Base-by-base conservation (phyloP, 257 asterid genomes). In the Solanum clarkiae region DNA sequence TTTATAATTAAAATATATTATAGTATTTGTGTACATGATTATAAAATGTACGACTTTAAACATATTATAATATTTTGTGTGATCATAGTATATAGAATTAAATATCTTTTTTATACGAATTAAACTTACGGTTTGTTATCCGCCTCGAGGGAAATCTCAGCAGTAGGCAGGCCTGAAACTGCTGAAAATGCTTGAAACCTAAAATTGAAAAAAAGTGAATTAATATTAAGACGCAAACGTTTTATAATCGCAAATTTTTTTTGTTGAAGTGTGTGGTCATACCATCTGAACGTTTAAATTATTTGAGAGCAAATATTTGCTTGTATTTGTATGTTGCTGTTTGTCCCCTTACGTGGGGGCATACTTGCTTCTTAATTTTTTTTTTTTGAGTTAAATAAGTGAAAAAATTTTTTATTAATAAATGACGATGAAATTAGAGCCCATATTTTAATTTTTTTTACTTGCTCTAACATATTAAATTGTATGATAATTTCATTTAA, bases 111-210 rank as follows among this genome's bases (percentile, higher is more conserved):
- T 36, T 36, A 36, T 29, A 15, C 13, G 2, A 0, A 66, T 66
- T 66, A 7, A 29, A 66, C n/a, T 65, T 68, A 60, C 83, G 47
- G 83, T 84, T 26, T 60, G 22, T 62, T 29, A 86, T 90, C 87
- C 87, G 85, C 86, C 89, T 87, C 80, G 3, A 90, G 79, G 24
- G 91, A 56, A 36, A 91, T 66, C 17, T 90, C 87, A 59, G 92
- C 90, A 71, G 86, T 86, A 4, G 88, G 88, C 29, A 80, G 70
- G 26, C 94, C 92, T 1, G 92, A 87, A 54, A 75, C 44, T 14
- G 87, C 89, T 20, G 91, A 87, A 49, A 85, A 70, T 26, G 85
- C 89, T 74, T 86, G 85, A 18, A 86, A 70, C 82, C 92, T 88
- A 90, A 86, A 90, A 47, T 81, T 15, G 20, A 14, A 71, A 86